Conservation (phyloP, 2,329 filamentous ascomycete species). For the Didymella segeticola region DNA sequence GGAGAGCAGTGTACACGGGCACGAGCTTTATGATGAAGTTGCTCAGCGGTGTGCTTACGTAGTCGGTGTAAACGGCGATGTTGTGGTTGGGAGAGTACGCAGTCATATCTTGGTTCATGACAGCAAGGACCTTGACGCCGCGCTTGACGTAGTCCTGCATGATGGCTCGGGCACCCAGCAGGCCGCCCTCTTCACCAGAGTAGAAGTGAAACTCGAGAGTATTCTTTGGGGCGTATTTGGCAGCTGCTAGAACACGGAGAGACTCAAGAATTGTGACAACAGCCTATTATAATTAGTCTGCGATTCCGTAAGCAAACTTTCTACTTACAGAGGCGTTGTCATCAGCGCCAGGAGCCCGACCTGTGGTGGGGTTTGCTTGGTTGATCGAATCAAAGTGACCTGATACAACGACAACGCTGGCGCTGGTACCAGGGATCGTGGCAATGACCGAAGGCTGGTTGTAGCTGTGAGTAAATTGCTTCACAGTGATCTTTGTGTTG, state of each 20-base stretch:
- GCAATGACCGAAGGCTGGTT: conserved; percentile 86
- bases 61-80: conserved; percentile 70
- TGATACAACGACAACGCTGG: conserved; percentile 83
- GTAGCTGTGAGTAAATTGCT: conserved; percentile 85
- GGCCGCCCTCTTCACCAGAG: conserved; percentile 84
- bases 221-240: conserved; percentile 73
- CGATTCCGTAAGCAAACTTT: conserved; percentile 77
- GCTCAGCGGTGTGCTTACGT: conserved; percentile 67
- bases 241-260: conserved; percentile 75
- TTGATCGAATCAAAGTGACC: conserved; percentile 95
- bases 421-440: conserved; percentile 80
- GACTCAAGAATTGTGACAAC: conserved; percentile 84
- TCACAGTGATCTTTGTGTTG: conserved; percentile 71
- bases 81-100: conserved; percentile 79
- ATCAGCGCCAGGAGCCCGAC: conserved; percentile 86
- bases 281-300: not conserved
- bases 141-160: conserved; percentile 76
- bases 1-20: conserved; percentile 50
- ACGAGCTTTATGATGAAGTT: conserved; percentile 44
- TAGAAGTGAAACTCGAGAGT: conserved; percentile 97
- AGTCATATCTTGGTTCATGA: conserved; percentile 93
- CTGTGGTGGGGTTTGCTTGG: conserved; percentile 78
- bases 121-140: conserved; percentile 73
- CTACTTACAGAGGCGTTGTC: conserved; percentile 88
- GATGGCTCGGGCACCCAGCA: conserved; percentile 85